Evolutionary conservation across 2,329 filamentous ascomycete species (phyloP), one percentile per base, ranked within the genome.

Genomic region (Truncatella angustata): DNA sequence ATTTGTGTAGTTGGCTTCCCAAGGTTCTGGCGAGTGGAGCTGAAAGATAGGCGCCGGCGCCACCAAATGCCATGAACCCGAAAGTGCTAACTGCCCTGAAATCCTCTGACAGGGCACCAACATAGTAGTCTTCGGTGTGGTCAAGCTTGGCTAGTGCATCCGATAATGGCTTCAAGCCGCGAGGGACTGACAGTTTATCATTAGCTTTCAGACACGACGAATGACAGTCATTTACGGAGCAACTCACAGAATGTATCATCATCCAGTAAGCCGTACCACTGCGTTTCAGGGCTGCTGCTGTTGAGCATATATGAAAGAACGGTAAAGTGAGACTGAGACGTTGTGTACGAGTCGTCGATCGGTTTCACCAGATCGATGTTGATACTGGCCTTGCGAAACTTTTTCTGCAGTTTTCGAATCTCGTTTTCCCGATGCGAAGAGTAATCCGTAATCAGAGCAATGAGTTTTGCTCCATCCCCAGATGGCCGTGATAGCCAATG

Each of bases 31-130:
- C 69, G 1, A 85, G 72, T 2, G 81, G 74, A 7, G 76, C 66
- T 32, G 77, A 82, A 12, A 86, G 60, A 62, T 85, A 85, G 52
- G 81, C 70, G 51, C 82, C 83, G 3, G 78, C 82, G 54, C 82
- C 82, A 51, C 83, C 82, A 54, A 77, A 86, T 12, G 79, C 82
- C 74, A 84, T 82, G 57, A 77, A 71, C 1, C 82, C 82, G 60
- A 79, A 84, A 10, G 67, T 66, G 4, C 70, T 69, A 23, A 85
- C 72, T 16, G 79, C 74, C 21, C 70, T 63, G 34, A 77, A 74
- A 59, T 80, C 79, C 61, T 86, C 82, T 1, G 81, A 81, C 5
- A 85, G 64, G 2, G 76, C 77, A 3, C 83, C 82, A 10, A 85
- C 69, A 63, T 84, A 86, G 32, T 71, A 62, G 3, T 78, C 71